Evolutionary conservation across 805 yeast genomes (phyloP), one percentile per base, ranked within the genome.

Genomic region (Metschnikowia lunata): DNA sequence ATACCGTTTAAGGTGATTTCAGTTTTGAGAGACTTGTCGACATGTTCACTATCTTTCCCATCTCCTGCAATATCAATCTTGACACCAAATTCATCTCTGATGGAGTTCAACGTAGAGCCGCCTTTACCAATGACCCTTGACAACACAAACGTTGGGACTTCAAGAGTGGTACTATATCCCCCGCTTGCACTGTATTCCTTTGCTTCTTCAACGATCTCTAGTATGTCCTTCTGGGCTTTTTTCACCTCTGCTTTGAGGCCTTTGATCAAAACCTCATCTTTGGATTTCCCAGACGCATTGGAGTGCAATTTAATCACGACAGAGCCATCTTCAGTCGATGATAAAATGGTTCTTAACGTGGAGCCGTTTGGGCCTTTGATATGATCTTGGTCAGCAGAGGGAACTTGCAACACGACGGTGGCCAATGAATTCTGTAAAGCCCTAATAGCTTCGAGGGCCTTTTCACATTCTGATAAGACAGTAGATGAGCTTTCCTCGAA

Each of bases 61-160:
- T 47, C 50, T 39, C 78, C 82, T 40, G 78, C 79, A 42, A 88
- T 82, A 57, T 90, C 96, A 49, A 93, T 75, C 54, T 76, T 77
- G 52, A 86, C 88, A 38, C 82, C 88, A 56, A 73, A 88, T 57
- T 85, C 84, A 8, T 85, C 87, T 50, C 85, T 76, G 48, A 88
- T 63, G 39, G 78, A 70, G 54, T 79, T 78, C 59, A 93, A 67
- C 59, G 81, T 80, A 35, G 87, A 69, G 44, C 99, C 99, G 48
- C 80, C 85, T 61, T 84, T 85, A 54, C 99, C 99, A 63, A 93
- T 88, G 42, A 95, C 73, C 66, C 93, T 82, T 27, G 93, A 76
- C 47, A 91, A 69, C 38, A 80, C 78, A 40, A 73, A 67, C 2
- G 80, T 64, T 49, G 97, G 95, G 60, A 88, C 81, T 28, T 71